phyloP scores from a whole-genome alignment of 106 monocot species.

The Dioscorea alata region DNA sequence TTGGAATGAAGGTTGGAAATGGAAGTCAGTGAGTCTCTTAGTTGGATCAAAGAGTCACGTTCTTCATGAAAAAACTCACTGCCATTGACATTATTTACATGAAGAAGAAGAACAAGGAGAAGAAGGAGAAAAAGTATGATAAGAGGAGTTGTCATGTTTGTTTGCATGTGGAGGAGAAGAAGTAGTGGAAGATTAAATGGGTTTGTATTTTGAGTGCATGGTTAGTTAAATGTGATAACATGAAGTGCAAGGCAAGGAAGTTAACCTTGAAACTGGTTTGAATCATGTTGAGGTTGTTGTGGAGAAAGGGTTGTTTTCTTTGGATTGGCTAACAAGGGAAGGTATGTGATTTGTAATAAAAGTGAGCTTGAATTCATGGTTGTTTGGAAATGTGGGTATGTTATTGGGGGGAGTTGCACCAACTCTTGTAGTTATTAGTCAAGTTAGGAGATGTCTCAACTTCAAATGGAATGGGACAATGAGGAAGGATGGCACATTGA shows the following conservation, averaged over 20 bases:
- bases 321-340: conserved; percentile 19
- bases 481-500: too few relatives aligned
- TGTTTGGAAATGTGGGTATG: too few relatives aligned
- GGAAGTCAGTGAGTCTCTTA: conserved; percentile 46
- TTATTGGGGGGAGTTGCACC: too few relatives aligned
- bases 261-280: conserved; percentile 10
- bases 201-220: background rate
- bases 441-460: too few relatives aligned
- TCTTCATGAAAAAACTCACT: conserved; percentile 23
- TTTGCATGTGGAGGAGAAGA: background rate
- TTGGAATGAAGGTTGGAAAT: conserved; percentile 42
- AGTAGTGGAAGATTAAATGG: background rate
- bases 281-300: conserved; percentile 5
- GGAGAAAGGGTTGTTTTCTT: conserved; percentile 5
- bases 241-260: conserved; percentile 8
- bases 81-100: background rate
- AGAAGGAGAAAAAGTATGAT: background rate
- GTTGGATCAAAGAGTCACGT: conserved; percentile 20
- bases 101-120: background rate
- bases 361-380: too few relatives aligned
- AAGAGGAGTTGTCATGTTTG: background rate
- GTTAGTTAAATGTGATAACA: conserved; percentile 13
- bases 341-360: too few relatives aligned
- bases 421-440: too few relatives aligned
- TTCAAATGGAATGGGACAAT: too few relatives aligned